Conservation (phyloP, 257 asterid genomes). For the Mitragyna speciosa region DNA sequence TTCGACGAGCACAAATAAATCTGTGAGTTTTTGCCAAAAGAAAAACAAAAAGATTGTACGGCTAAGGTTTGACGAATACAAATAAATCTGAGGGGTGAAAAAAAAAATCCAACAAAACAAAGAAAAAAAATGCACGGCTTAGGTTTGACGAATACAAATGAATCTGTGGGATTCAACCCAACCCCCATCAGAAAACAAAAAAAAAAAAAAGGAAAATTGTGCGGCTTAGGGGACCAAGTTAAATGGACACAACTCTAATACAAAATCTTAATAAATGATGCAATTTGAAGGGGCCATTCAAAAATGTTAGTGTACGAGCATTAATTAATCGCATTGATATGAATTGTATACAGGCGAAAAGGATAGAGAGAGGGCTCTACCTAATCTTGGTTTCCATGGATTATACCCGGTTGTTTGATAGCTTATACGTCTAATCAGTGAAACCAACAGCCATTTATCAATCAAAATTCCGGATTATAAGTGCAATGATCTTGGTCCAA, state of each 20-base stretch:
- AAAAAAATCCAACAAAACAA: no score
- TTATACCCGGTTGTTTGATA: neutral
- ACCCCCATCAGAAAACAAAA: no score
- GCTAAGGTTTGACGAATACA: no score
- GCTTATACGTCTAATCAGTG: neutral
- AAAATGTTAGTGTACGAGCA: neutral
- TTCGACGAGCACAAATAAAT: neutral
- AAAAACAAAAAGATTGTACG: no score
- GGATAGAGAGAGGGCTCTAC: neutral
- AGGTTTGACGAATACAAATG: no score
- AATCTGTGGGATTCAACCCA: no score
- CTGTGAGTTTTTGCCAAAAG: no score
- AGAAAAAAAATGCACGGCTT: no score
- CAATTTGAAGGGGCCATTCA: neutral
- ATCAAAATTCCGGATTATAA: neutral
- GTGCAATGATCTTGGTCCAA: neutral
- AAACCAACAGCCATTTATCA: conserved; percentile 5
- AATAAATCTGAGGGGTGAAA: no score
- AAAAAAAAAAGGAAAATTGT: no score
- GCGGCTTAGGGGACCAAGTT: no score
- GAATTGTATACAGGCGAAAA: no score
- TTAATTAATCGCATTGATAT: neutral
- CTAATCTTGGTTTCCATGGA: neutral
- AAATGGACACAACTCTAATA: neutral
- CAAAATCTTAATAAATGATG: neutral